Conservation (phyloP, 768 basidiomycete genomes). For the Termitomyces sp. region DNA sequence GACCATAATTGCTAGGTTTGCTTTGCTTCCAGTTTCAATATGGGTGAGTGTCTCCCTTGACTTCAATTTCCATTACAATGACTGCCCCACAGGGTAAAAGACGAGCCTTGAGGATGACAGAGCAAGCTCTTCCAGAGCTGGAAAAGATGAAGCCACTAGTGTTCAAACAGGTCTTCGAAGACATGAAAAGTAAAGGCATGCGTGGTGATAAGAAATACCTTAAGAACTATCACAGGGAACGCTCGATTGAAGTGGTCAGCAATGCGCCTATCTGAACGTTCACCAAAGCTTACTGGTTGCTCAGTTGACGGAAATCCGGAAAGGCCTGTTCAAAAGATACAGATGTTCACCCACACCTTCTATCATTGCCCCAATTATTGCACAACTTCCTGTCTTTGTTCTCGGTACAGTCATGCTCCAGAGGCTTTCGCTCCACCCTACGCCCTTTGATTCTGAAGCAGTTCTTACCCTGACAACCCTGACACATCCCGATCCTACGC, state of each 20-base stretch:
- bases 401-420: slow-evolving; percentile 55
- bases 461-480: slow-evolving; percentile 71
- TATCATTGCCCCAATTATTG: slow-evolving; percentile 53
- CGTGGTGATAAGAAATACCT: slow-evolving; percentile 50
- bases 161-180: slow-evolving; percentile 35
- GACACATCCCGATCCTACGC: slow-evolving; percentile 66
- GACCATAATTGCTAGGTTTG: slow-evolving; percentile 55
- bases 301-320: slow-evolving; percentile 49
- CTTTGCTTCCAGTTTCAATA: slow-evolving; percentile 65
- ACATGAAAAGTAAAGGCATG: slow-evolving; percentile 53
- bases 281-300: slow-evolving; percentile 1
- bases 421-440: slow-evolving; percentile 48
- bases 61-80: neutral
- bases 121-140: slow-evolving; percentile 54
- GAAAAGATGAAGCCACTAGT: slow-evolving; percentile 41
- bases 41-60: slow-evolving; percentile 49
- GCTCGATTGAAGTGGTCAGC: slow-evolving; percentile 44
- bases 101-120: slow-evolving; percentile 55
- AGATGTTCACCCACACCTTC: slow-evolving; percentile 53
- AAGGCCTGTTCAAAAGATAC: slow-evolving; percentile 55
- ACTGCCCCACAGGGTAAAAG: slow-evolving; percentile 46
- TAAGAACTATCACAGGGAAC: slow-evolving; percentile 39
- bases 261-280: neutral
- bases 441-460: slow-evolving; percentile 72
- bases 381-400: slow-evolving; percentile 72